Evolutionary conservation across 345 rosid species (phyloP), one percentile per base, ranked within the genome.

Genomic region (Noccaea bulbosa): DNA sequence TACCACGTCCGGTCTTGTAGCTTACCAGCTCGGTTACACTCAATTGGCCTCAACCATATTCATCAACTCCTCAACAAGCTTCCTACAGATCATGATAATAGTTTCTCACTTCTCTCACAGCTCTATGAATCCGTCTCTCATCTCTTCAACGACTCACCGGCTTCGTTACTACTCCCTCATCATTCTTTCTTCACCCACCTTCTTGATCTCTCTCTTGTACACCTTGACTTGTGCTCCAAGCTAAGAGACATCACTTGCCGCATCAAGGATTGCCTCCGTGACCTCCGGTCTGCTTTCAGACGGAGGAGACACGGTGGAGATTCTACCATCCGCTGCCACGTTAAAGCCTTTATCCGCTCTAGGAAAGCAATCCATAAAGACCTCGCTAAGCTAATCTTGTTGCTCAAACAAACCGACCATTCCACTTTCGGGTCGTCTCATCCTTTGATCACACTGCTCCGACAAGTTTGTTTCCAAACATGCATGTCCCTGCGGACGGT

Each of bases 231-330:
- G 32, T 90, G 96, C n/a, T 60, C 82, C 67, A 86, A 70, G 47
- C 78, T 85, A 4, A 83, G 83, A 37, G 92, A 86, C 38, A 41
- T 61, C 17, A 59, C 79, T 62, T 52, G 75, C 55, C 65, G 66
- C 3, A 71, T 80, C 52, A 88, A 86, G 67, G 82, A 80, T 57
- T 66, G 74, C 0, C 79, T 77, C 50, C 66, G 87, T 1, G 87
- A 78, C 17, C 83, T 88, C 43, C 82, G 81, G 46, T 90, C 90
- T 3, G 81, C 84, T 30, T 84, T 90, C 59, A 75, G 91, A 5
- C 61, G 93, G 66, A 86, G 67, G 63, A 86, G 50, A 71, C 67
- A 76, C 49, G 68, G 67, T 40, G 84, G 84, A 57, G 83, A 81
- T 12, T 52, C 37, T 3, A 79, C 73, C 70, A 55, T 83, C 11